Base-by-base conservation (phyloP, 805 yeast species). In the Metschnikowia cubensis region DNA sequence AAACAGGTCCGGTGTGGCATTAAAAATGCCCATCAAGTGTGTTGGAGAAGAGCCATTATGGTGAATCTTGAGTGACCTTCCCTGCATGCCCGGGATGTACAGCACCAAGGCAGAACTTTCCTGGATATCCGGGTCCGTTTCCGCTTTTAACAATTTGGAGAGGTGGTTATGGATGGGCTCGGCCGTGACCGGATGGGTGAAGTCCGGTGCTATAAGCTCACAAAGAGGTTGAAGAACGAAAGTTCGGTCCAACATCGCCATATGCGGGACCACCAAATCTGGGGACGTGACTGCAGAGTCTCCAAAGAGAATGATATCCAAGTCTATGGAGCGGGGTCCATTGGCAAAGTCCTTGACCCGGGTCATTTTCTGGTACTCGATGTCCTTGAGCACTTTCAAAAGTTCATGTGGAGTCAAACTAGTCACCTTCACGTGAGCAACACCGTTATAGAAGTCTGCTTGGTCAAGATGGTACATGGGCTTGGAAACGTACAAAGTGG, bases 381-480 rank as follows among this genome's bases (percentile, higher is more conserved):
- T 85, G 22, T 77, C 71, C 62, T 94, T 92, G 50, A 91, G 67
- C 7, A 75, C 67, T 18, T 64, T 63, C 32, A 94, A 69, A 14
- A 94, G 69, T 0, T 81, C 84, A 33, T 75, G 72, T 1, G 99
- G 98, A 4, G 66, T 52, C 3, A 73, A 56, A 17, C 84, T 71
- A 0, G 55, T 55, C 0, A 97, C 91, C n/a, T 67, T 51, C 14
- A 87, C 72, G 55, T 84, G 80, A 14, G 89, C 62, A 3, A 84
- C 96, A 2, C 97, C 98, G 65, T 94, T 94, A 58, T 83, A 70
- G 61, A 94, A 94, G 59, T 82, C 83, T 2, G 82, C 77, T 68
- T 94, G 99, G 49, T 89, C 87, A 34, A 76, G 66, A 54, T 77
- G 82, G 66, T 90, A 94, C 98, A 94, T 92, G 36, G 99, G 98